Conservation (phyloP, 2,329 filamentous ascomycete species). For the Pseudofabraea citricarpa region DNA sequence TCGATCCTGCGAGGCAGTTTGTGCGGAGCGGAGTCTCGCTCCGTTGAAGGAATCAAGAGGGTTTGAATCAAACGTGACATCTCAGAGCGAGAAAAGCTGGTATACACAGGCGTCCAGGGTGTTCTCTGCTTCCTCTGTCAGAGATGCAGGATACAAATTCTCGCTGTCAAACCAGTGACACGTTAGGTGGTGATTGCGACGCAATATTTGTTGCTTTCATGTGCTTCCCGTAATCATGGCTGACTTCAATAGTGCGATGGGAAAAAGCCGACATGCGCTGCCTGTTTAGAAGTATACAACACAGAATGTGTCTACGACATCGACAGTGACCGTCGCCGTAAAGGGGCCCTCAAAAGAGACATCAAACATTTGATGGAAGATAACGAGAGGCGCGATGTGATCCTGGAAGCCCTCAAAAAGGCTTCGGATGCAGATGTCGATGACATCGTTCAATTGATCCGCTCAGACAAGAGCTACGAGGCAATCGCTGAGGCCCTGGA, state of each 20-base stretch:
- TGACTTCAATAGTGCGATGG: slow-evolving; percentile 40
- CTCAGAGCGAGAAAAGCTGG: too few relatives aligned
- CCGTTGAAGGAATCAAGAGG: too few relatives aligned
- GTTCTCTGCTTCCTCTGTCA: too few relatives aligned
- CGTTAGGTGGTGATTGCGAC: too few relatives aligned
- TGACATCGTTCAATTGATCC: slow-evolving; percentile 19
- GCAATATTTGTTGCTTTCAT: background rate
- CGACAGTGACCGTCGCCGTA: slow-evolving; percentile 41
- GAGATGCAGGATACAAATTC: too few relatives aligned
- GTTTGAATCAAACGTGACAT: too few relatives aligned
- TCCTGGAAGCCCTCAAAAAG: slow-evolving; percentile 36
- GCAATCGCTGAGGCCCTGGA: slow-evolving; percentile 8
- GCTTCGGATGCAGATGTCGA: slow-evolving; percentile 39
- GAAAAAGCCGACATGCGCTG: slow-evolving; percentile 40
- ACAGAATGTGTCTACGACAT: slow-evolving; percentile 44
- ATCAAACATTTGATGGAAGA: slow-evolving; percentile 31
- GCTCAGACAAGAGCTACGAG: slow-evolving; percentile 12
- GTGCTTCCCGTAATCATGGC: background rate
- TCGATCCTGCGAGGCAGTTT: too few relatives aligned
- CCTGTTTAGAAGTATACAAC: slow-evolving; percentile 44
- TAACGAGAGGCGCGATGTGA: slow-evolving; percentile 32
- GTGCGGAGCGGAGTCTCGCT: too few relatives aligned
- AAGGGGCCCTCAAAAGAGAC: slow-evolving; percentile 34
- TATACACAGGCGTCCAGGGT: too few relatives aligned
- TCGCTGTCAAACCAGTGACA: too few relatives aligned